Conservation (phyloP, 2,329 filamentous ascomycete genomes). For the Alternaria solani region DNA sequence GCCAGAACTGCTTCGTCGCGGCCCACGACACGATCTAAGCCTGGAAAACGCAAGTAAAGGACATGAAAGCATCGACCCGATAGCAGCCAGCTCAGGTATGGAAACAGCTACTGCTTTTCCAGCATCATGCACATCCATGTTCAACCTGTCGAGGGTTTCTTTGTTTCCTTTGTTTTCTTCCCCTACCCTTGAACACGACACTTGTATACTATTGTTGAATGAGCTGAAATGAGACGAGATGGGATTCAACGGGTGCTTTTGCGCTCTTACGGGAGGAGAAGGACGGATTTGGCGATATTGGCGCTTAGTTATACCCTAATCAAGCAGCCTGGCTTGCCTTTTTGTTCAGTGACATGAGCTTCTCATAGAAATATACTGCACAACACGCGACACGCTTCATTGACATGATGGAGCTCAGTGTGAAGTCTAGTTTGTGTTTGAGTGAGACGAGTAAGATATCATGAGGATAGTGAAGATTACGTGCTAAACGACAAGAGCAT, state of each 20-base stretch:
- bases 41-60: background rate
- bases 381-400: background rate
- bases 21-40: slow-evolving; percentile 17
- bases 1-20: slow-evolving; percentile 31
- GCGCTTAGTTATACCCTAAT: background rate
- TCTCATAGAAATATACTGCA: background rate
- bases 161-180: background rate
- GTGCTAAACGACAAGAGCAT: background rate
- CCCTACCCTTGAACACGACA: background rate
- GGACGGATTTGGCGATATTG: background rate
- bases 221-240: background rate
- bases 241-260: background rate
- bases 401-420: background rate
- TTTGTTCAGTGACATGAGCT: background rate
- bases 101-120: background rate
- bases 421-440: background rate
- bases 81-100: background rate
- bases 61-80: background rate
- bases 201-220: background rate
- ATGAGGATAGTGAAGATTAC: background rate
- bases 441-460: background rate
- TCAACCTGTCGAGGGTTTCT: too few species aligned
- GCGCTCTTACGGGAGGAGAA: background rate
- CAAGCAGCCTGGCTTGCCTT: background rate
- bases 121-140: background rate